Evolutionary conservation across 192 early-diverging fungal species (phyloP), one percentile per base, ranked within the genome.

Genomic region (Umbelopsis isabellina): DNA sequence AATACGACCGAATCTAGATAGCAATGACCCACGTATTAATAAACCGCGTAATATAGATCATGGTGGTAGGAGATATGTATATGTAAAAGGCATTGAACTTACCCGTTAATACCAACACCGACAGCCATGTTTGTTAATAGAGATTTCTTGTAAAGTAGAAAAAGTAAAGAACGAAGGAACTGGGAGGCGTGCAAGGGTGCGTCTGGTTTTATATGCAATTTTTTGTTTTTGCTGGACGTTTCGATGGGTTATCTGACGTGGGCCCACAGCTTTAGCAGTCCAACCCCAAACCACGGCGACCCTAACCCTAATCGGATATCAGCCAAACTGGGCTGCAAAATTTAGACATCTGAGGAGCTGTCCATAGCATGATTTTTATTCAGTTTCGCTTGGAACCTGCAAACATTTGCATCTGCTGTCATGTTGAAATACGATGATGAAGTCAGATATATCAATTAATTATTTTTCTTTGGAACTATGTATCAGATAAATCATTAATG

Each of bases 1-100:
- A 73, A 99, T 99, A 83, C 97, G 96, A 77, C 97, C 97, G 81
- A 98, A 98, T 61, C 93, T 85, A 77, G 7, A 65, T 13, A 48
- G 30, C 22, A 30, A 27, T 21, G 33, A 20, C 27, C 27, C 23
- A 44, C n/a, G 23, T 10, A 21, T 30, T 52, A 65, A 51, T 65
- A 50, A 4, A 4, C 20, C 13, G 15, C 11, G 27, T 58, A 35
- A 33, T 58, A 25, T 25, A 51, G 50, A 25, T 22, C 50, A 25
- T 51, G 23, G 12, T 7, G 12, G 12, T 46, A 35, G n/a, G n/a
- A 46, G 18, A 46, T 35, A 30, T 0, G 48, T 1, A 15, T 27
- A 33, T 53, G 51, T 25, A 67, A 16, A 25, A 35, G 22, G 6
- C 37, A 41, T 41, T 41, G 37, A 10, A 65, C 49, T 68, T 77